phyloP scores from a whole-genome alignment of 2,329 filamentous ascomycete species.

The Chaetomium strumarium region DNA sequence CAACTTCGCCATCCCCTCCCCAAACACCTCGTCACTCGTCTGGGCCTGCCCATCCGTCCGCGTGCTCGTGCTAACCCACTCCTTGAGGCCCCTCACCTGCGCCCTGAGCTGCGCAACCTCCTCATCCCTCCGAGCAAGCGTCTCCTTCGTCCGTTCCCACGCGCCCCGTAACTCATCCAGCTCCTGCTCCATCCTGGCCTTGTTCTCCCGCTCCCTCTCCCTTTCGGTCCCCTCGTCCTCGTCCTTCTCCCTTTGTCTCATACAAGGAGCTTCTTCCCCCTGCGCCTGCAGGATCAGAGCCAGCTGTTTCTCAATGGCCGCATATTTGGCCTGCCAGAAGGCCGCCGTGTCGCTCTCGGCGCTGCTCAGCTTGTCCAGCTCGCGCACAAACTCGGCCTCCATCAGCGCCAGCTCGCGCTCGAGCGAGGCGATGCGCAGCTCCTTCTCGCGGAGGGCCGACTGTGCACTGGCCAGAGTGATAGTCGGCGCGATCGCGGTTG shows the following conservation, averaged over 20 bases:
- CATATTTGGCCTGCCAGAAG: slow-evolving; percentile 55
- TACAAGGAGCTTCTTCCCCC: neutral
- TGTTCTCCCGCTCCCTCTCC: slow-evolving; percentile 24
- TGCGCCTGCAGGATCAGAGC: slow-evolving; percentile 28
- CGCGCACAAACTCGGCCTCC: slow-evolving; percentile 47
- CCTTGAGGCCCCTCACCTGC: slow-evolving; percentile 63
- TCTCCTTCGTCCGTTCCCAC: slow-evolving; percentile 41
- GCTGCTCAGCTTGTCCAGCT: slow-evolving; percentile 48
- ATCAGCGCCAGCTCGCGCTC: slow-evolving; percentile 47
- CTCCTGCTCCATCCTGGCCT: slow-evolving; percentile 31
- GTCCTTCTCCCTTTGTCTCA: neutral
- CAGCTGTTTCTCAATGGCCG: slow-evolving; percentile 46
- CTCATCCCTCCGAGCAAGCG: slow-evolving; percentile 47
- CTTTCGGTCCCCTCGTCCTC: neutral
- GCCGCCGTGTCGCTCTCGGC: slow-evolving; percentile 50
- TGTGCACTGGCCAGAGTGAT: neutral
- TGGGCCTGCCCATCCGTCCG: slow-evolving; percentile 56
- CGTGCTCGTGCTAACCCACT: slow-evolving; percentile 64
- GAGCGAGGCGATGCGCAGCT: slow-evolving; percentile 47
- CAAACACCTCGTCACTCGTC: slow-evolving; percentile 61
- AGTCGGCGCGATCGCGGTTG: neutral
- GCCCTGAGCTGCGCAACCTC: slow-evolving; percentile 49
- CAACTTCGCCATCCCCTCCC: slow-evolving; percentile 54
- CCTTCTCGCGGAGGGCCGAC: slow-evolving; percentile 39
- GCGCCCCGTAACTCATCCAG: slow-evolving; percentile 45